Percentiles rank a stretch among this genome's conserved stretches.
phyloP scores from a whole-genome alignment of 139 green algal genomes.

The Klebsormidium nitens region DNA sequence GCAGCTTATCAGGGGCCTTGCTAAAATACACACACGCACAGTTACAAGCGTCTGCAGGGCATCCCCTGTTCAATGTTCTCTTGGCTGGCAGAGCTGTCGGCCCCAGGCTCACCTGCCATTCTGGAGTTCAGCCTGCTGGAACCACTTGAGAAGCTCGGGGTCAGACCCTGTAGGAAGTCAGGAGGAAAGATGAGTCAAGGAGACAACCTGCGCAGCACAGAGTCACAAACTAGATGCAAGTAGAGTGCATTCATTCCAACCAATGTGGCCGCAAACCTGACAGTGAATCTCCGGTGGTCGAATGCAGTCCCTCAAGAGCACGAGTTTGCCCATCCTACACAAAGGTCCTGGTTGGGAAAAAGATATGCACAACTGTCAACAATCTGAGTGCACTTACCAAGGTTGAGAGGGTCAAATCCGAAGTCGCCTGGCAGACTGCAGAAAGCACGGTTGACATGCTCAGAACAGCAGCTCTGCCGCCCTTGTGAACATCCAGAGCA shows the following conservation, averaged over 20 bases:
- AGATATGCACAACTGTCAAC: neutral
- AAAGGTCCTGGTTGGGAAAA: neutral
- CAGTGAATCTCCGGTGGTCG: neutral
- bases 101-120: too few species aligned
- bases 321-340: too few species aligned
- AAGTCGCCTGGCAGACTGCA: constrained; percentile 45
- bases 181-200: neutral
- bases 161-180: constrained; percentile 24
- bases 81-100: too few species aligned
- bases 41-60: too few species aligned
- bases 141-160: constrained; percentile 43
- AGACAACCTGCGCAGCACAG: neutral
- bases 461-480: too few species aligned
- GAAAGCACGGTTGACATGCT: constrained; percentile 4
- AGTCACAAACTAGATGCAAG: neutral
- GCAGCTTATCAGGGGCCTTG: too few species aligned
- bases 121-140: constrained; percentile 50
- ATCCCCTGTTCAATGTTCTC: too few species aligned
- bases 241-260: neutral
- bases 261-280: neutral
- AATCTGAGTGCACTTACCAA: constrained; percentile 34
- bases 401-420: constrained; percentile 49
- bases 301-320: neutral
- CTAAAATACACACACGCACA: too few species aligned
- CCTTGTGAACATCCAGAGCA: too few species aligned